phyloP scores from a whole-genome alignment of 2,329 filamentous ascomycete genomes.

The Nigrospora oryzae region DNA sequence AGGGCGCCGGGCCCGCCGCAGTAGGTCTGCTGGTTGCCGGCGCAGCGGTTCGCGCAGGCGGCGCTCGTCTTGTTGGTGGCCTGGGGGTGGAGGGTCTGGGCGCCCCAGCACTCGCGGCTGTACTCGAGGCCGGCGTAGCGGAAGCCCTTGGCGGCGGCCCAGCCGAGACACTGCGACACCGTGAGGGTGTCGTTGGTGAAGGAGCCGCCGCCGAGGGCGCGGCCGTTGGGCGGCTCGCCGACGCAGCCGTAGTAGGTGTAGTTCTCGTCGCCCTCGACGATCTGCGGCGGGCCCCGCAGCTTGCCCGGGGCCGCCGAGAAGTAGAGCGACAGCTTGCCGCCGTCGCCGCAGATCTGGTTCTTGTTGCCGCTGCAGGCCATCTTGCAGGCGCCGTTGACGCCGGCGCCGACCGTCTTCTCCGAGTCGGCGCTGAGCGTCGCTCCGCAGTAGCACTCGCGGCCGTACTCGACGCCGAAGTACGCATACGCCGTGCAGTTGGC shows the following conservation, averaged over 20 bases:
- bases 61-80: background rate
- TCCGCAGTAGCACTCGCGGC: conserved; percentile 23
- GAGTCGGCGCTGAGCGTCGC: conserved; percentile 1
- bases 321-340: conserved; percentile 9
- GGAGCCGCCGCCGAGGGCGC: conserved; percentile 2
- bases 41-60: background rate
- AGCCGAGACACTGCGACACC: conserved; percentile 22
- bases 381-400: background rate
- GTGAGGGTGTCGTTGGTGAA: conserved; percentile 20
- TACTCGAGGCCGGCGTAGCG: conserved; percentile 29
- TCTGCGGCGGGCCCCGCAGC: conserved; percentile 6
- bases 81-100: background rate
- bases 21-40: background rate
- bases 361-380: conserved; percentile 7
- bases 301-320: conserved; percentile 7
- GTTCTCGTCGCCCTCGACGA: conserved; percentile 4
- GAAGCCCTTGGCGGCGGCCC: conserved; percentile 18
- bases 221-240: conserved; percentile 1
- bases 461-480: conserved; percentile 28
- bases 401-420: background rate
- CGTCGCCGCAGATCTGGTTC: conserved; percentile 13
- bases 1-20: conserved; percentile 1
- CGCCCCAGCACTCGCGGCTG: conserved; percentile 24
- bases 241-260: conserved; percentile 5
- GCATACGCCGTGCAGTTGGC: conserved; percentile 15